Base-by-base conservation (phyloP, 331 rosid genomes). In the Pyracantha coccinea region DNA sequence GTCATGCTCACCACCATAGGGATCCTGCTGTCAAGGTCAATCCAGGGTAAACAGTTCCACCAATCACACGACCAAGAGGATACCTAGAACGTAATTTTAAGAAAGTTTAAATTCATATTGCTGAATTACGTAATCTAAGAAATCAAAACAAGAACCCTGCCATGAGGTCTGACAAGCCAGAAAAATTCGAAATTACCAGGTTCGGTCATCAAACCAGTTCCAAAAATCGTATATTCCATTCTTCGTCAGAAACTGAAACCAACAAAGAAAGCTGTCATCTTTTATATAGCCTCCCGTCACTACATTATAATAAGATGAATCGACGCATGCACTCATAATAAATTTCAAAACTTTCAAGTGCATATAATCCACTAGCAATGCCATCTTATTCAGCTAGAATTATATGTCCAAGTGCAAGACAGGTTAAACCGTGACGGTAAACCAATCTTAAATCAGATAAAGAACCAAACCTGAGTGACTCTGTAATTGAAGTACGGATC, bases 171-270 rank as follows among this genome's bases (percentile, higher is more conserved):
- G 15, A 55, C 13, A n/a, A 27, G 20, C 47, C 47, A 68, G 15
- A 33, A 38, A 15, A 12, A 52, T 32, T 27, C 45, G 75, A 79
- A 77, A 83, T 83, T 89, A 93, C 98, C 97, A 93, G 73, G 98
- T 93, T 45, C 98, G 91, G 72, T 93, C 98, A 84, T 93, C 99
- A 75, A 94, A 94, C 99, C 99, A 94, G 82, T 94, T 94, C 99
- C 97, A 91, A 83, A 94, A 94, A 62, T 94, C 97, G 83, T 94
- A 94, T 82, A 91, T 90, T 70, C 99, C 99, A 72, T 89, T 94
- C 91, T 94, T 94, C 4, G 93, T 83, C 85, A 94, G 89, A 89
- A 45, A 90, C 99, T 94, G 99, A 75, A 91, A 86, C 85, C 79
- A 85, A 85, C 80, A 89, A 74, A 84, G 58, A 61, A 68, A 66